A percentile compares a stretch with the other conserved stretches of the same genome.
phyloP scores from a whole-genome alignment of 1,284 basidiomycete species.

The Thecaphora frezii region DNA sequence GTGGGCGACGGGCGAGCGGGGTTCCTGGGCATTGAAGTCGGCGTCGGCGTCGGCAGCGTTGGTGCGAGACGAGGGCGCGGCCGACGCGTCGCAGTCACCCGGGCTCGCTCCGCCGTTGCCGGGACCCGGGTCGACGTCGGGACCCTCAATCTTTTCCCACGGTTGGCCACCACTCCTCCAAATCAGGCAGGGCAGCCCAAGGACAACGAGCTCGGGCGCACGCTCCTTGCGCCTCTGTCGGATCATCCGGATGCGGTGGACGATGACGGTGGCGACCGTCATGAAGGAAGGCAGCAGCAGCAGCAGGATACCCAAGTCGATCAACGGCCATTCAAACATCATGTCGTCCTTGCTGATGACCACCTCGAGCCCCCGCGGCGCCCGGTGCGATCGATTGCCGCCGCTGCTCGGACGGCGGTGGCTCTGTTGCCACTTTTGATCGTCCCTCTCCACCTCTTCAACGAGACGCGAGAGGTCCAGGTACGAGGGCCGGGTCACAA shows the following conservation, averaged over 20 bases:
- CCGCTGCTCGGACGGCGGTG: conserved; percentile 3
- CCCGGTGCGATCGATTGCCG: not conserved
- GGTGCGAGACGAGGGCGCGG: not conserved
- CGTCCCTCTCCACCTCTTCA: conserved; percentile 41
- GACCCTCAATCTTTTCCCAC: conserved; percentile 50
- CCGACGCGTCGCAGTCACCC: not conserved
- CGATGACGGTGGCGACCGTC: conserved; percentile 49
- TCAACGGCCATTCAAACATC: conserved; percentile 52
- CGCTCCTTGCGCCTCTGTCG: conserved; percentile 51
- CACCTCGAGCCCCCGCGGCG: conserved; percentile 41
- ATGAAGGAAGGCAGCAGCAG: conserved; percentile 55
- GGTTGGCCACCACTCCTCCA: conserved; percentile 51
- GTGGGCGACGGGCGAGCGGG: not conserved
- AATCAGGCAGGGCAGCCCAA: conserved; percentile 50
- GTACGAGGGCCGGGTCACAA: conserved; percentile 54
- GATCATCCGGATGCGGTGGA: conserved; percentile 45
- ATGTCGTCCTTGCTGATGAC: conserved; percentile 50
- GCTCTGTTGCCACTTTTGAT: conserved; percentile 27
- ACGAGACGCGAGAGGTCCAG: conserved; percentile 50
- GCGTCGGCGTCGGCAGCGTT: no score
- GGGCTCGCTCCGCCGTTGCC: conserved; percentile 17
- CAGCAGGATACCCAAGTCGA: conserved; percentile 52
- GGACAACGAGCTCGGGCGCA: conserved; percentile 50
- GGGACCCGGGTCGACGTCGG: conserved; percentile 34
- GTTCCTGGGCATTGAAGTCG: not conserved